A percentile compares a stretch with the other conserved stretches of the same genome.
phyloP scores from a whole-genome alignment of 2,329 filamentous ascomycete genomes.

The Rhinocladiella mackenziei region DNA sequence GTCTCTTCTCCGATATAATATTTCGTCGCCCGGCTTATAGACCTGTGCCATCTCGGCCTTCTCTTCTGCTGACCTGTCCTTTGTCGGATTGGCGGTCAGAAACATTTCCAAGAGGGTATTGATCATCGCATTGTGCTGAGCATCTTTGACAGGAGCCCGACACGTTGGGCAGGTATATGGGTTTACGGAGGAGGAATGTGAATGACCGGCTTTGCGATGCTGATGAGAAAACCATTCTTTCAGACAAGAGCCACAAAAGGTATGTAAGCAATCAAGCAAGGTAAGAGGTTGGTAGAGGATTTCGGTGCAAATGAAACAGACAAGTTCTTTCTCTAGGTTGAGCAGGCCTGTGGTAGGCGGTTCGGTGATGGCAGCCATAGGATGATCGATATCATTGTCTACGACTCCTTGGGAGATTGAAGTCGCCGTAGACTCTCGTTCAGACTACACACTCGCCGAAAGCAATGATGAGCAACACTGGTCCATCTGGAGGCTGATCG shows the following conservation, averaged over 20 bases:
- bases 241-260: conserved; percentile 90
- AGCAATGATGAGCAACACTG: neutral
- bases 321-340: conserved; percentile 89
- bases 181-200: conserved; percentile 37
- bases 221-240: conserved; percentile 95
- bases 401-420: neutral
- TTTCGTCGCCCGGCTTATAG: conserved; percentile 77
- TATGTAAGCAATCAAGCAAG: conserved; percentile 88
- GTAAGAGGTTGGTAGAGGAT: conserved; percentile 87
- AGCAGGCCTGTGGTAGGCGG: conserved; percentile 37
- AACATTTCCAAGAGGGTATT: conserved; percentile 88
- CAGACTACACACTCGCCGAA: neutral
- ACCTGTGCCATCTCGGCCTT: conserved; percentile 69
- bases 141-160: conserved; percentile 78
- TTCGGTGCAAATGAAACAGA: conserved; percentile 96
- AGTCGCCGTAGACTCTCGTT: neutral
- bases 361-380: conserved; percentile 21
- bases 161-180: conserved; percentile 90
- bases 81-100: conserved; percentile 71
- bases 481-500: neutral
- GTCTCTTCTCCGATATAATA: conserved; percentile 57
- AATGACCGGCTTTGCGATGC: conserved; percentile 52
- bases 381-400: conserved; percentile 1
- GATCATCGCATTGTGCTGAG: conserved; percentile 84
- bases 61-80: conserved; percentile 65